phyloP scores from a whole-genome alignment of 768 basidiomycete genomes.

The Nidularia pulvinata region DNA sequence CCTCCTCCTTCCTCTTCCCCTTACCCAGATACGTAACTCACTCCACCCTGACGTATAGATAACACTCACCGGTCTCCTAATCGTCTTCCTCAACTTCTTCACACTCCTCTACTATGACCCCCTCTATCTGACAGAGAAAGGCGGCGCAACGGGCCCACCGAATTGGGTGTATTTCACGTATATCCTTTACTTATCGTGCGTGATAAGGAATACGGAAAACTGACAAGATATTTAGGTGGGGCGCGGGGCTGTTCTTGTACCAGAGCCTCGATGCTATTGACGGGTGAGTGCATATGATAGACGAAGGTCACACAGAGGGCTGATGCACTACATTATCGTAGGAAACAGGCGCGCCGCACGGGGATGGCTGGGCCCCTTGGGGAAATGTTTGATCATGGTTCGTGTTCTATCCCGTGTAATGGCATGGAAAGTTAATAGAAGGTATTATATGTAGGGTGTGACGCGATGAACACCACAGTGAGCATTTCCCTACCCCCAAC shows the following conservation, averaged over 20 bases:
- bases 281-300: conserved; percentile 49
- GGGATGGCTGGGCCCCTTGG: conserved; percentile 98
- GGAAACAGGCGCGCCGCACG: conserved; percentile 94
- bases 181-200: conserved; percentile 18
- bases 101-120: conserved; percentile 89
- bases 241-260: conserved; percentile 85
- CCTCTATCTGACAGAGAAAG: conserved; percentile 66
- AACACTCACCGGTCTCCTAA: conserved; percentile 79
- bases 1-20: background rate
- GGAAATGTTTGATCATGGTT: conserved; percentile 98
- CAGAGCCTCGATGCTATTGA: conserved; percentile 91
- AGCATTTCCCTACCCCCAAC: conserved; percentile 1
- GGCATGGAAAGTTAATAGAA: too few species aligned
- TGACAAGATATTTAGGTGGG: conserved; percentile 62
- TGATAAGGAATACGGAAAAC: background rate
- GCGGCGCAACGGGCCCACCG: conserved; percentile 62
- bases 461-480: conserved; percentile 95
- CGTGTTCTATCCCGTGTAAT: conserved; percentile 8
- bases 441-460: conserved; percentile 55
- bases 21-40: background rate
- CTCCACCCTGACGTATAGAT: conserved; percentile 50
- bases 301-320: conserved; percentile 7
- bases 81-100: conserved; percentile 83
- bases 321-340: conserved; percentile 18
- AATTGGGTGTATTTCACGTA: conserved; percentile 92